These are phyloP conservation scores for Sporothrix protearum DNA, from an alignment of 2,329 filamentous ascomycete genomes.

Conservation along the genomic window DNA sequence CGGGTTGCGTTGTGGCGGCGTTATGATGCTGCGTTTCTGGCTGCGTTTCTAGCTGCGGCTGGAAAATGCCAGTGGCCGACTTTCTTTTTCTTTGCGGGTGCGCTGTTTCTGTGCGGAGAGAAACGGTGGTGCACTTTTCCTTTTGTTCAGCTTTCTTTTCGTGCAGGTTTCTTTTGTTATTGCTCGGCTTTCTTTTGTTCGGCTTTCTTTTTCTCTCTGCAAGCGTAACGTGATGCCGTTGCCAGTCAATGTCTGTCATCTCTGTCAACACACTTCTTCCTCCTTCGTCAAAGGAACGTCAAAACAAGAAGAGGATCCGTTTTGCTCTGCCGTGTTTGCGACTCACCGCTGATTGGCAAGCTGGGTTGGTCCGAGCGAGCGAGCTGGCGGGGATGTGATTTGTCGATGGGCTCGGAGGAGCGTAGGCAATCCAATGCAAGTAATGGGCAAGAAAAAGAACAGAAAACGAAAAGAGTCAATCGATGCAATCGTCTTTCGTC, in stretches of 20 bases:
- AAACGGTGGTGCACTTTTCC: background rate
- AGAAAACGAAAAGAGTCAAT: background rate
- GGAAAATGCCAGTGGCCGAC: background rate
- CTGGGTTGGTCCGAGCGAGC: conserved; percentile 13
- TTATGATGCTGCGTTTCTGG: background rate
- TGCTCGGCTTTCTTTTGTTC: background rate
- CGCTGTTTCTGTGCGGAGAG: background rate
- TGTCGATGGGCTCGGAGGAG: background rate
- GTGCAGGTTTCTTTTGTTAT: too few relatives aligned
- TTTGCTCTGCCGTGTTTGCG: conserved; percentile 18
- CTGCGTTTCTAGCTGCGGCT: conserved; percentile 13
- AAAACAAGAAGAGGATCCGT: background rate
- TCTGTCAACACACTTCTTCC: background rate
- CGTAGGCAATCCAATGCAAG: background rate
- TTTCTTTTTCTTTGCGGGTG: background rate
- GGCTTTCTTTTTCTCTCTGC: background rate
- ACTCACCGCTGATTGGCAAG: conserved; percentile 27
- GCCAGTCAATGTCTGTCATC: background rate
- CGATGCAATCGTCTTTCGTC: background rate
- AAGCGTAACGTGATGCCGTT: background rate
- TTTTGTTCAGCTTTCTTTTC: background rate
- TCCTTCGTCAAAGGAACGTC: background rate
- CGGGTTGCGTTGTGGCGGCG: conserved; percentile 10
- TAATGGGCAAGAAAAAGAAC: too few relatives aligned
- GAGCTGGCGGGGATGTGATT: conserved; percentile 23